These are phyloP conservation scores for Pyrus pyrifolia DNA, from an alignment of 306 rosid genomes.

Conservation along the genomic window DNA sequence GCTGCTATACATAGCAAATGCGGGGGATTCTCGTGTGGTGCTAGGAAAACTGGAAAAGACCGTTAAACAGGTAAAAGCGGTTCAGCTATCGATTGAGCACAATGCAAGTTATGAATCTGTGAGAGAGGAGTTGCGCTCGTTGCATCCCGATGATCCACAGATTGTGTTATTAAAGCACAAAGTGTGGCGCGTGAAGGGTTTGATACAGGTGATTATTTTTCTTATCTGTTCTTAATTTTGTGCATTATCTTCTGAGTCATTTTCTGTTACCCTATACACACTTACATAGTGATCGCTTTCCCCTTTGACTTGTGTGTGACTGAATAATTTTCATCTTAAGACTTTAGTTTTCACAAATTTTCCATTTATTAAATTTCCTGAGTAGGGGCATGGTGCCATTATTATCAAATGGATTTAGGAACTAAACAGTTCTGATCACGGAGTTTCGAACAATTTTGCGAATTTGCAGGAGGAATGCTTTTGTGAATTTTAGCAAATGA, in stretches of 20 bases:
- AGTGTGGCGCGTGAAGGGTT: conserved; percentile 99
- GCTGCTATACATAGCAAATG: conserved; percentile 76
- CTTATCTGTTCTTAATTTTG: conserved; percentile 16
- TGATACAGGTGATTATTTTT: conserved; percentile 64
- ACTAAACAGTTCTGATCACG: background rate
- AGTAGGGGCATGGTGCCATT: background rate
- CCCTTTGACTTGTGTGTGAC: background rate
- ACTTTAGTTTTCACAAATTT: background rate
- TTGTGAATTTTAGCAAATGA: background rate
- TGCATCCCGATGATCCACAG: conserved; percentile 94
- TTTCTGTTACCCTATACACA: background rate
- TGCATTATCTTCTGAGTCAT: background rate
- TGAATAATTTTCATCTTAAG: background rate
- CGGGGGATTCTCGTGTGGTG: conserved; percentile 95
- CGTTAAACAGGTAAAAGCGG: conserved; percentile 56
- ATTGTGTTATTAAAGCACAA: conserved; percentile 81
- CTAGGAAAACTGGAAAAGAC: conserved; percentile 58
- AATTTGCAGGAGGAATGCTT: background rate
- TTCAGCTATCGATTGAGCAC: conserved; percentile 87
- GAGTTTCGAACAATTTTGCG: background rate
- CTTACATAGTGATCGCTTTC: background rate
- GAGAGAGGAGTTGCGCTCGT: conserved; percentile 64
- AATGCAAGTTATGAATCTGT: conserved; percentile 84
- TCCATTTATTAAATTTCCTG: background rate
- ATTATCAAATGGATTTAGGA: background rate